Conservation (phyloP, 306 rosid species). For the Arachis stenosperma region DNA sequence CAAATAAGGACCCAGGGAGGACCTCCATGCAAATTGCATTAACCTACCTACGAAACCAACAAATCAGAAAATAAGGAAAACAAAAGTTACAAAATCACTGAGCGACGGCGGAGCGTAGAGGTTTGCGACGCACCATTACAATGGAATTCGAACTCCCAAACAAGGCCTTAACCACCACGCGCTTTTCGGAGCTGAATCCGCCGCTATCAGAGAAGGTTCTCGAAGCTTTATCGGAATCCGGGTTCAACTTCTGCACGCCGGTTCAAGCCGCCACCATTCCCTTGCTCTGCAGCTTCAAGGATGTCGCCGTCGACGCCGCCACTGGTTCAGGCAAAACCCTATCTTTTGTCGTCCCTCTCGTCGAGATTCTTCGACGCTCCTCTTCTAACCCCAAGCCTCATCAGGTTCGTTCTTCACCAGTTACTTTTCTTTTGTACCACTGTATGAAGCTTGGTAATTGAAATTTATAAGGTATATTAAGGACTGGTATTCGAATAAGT, state of each 20-base stretch:
- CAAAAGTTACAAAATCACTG: not conserved
- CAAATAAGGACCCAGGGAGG: not conserved
- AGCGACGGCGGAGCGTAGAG: not conserved
- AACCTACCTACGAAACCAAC: not conserved
- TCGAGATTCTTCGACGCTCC: slow-evolving; percentile 85
- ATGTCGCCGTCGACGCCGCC: slow-evolving; percentile 97
- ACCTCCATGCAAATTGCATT: not conserved
- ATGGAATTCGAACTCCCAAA: slow-evolving; percentile 61
- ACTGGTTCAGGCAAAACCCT: slow-evolving; percentile 98
- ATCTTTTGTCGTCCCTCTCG: slow-evolving; percentile 80
- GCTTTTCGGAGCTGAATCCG: slow-evolving; percentile 80
- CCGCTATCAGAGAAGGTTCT: slow-evolving; percentile 69
- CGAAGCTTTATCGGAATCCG: slow-evolving; percentile 54
- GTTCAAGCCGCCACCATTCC: slow-evolving; percentile 97
- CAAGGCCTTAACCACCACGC: slow-evolving; percentile 74
- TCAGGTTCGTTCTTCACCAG: slow-evolving; percentile 51
- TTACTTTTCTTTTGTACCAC: not conserved
- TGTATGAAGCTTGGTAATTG: slow-evolving; percentile 4
- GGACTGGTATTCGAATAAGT: not conserved
- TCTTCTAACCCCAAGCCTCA: slow-evolving; percentile 68
- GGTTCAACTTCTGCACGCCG: slow-evolving; percentile 89
- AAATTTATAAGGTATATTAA: not conserved
- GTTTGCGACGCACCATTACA: not conserved
- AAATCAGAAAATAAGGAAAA: no score
- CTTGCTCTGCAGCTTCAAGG: slow-evolving; percentile 77